Evolutionary conservation across 768 basidiomycete genomes (phyloP), one percentile per base, ranked within the genome.

Genomic region (Leccinum obscurum): DNA sequence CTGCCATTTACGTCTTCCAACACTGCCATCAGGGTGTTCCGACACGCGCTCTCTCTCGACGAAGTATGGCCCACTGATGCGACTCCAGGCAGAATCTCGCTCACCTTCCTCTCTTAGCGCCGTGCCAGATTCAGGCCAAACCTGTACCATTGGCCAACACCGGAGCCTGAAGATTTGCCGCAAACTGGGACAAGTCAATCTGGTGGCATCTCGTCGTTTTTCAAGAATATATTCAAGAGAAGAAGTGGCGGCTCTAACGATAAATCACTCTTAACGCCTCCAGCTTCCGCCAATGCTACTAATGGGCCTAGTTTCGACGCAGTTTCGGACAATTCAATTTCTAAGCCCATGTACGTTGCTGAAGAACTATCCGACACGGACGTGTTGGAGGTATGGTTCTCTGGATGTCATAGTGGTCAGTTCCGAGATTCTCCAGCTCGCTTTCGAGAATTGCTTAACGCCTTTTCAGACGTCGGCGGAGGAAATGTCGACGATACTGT

Each of bases 311-410:
- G 15, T 22, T 44, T 7, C n/a, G 59, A 48, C 11, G 15, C 35
- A 17, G 13, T 32, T 17, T 15, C 54, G 24, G 28, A 54, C 20
- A 20, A 0, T 6, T 17, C 32, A 15, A 50, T 50, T 17, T 5
- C 54, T 1, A 3, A 30, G 2, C 39, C 28, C 9, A 41, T 22
- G 24, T 56, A 54, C 35, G 55, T 52, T 2, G 3, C 22, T 10
- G 52, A 67, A 7, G 63, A 59, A 34, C 3, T 35, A 6, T 53
- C 13, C 10, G 1, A 5, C 26, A 75, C 82, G 3, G 84, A 91
- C 70, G 84, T 90, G 14, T 69, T 85, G 13, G 91, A 93, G 69
- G 89, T 92, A 3, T 93, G 90, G 90, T 93, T 93, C 65, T 66
- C 84, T 6, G 91, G 91, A 2, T 84, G 85, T 62, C 91, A 92